Evolutionary conservation across 495 filamentous ascomycete species (phyloP), one percentile per base, ranked within the genome.

Genomic region (Penicillium dipodomyicola): DNA sequence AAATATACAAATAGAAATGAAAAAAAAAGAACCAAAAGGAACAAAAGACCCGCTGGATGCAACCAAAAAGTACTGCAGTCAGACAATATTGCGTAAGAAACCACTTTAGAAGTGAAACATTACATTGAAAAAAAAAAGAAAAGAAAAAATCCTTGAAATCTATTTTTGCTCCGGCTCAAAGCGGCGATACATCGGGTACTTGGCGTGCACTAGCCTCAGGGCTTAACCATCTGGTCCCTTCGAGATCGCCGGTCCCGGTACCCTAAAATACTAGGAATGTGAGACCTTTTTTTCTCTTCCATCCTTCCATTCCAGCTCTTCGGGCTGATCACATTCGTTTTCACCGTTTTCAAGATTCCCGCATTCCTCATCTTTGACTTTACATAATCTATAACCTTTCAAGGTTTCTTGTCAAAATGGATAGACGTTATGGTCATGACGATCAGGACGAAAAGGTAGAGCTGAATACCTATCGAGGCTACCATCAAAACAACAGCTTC

Each of bases 391-490:
- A 39, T n/a, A 39, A 3, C 15, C 2, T 39, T 39, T n/a, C n/a
- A n/a, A n/a, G n/a, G n/a, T n/a, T n/a, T 39, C 35, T 4, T 2
- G 22, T 15, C 43, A 43, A 46, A 29, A 55, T 57, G 41, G 29
- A 64, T n/a, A 50, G 59, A 45, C 52, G 59, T 42, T 49, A 44
- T 17, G 39, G 35, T 14, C 45, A 54, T 19, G 60, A 67, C 4
- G 59, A 68, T 25, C 43, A 57, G 9, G 68, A 71, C 17, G 68
- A 71, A 50, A 64, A 66, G 59, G 59, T 67, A 29, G 67, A 70
- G 39, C 56, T 71, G 41, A 56, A 62, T 43, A 56, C 58, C 30
- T 57, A 56, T 41, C 59, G 53, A 15, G 51, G 45, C 15, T 56
- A 57, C 22, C 50, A 60, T 25, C 9, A 56, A 42, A 30, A 41